Base-by-base conservation (phyloP, 805 yeast genomes). In the Ogataea naganishii region DNA sequence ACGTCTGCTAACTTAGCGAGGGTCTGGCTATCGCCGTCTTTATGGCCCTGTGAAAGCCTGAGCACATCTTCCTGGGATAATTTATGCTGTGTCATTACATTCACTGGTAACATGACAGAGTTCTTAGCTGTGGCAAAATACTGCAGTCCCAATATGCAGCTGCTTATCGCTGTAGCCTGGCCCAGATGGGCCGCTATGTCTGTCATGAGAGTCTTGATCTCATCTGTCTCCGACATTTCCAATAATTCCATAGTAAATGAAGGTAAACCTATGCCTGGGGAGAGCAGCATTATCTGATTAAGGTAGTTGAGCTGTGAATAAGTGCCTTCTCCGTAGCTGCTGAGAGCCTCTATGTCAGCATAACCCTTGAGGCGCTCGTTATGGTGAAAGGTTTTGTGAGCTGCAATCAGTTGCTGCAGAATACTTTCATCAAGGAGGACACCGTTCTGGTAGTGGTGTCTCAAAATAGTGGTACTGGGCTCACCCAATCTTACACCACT, bases 181-280 rank as follows among this genome's bases (percentile, higher is more conserved):
- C 95, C 95, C 22, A 84, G 55, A 53, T 83, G 94, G 0, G 94
- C 92, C 8, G 75, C 68, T 7, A 78, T 67, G 36, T 80, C 83
- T 20, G 74, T 64, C 7, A 74, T 55, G 5, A 49, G 40, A 12
- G 52, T 51, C 24, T 47, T 35, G 11, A 49, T 25, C 7, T 29
- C 29, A 6, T 32, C 32, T 1, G 44, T 26, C 35, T 66, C 71
- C n/a, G 74, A 46, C 5, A 37, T 38, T 0, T 64, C 53, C 20
- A 80, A 49, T 19, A 74, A 45, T 23, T 54, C 48, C 10, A 69
- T 62, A 0, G 72, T 62, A 7, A 38, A 32, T 1, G 56, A 46
- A 1, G 75, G 69, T 0, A 82, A 83, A 2, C 79, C 64, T 6
- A 76, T 57, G 3, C 59, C 52, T 2, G 75, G 74, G 4, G 80